Evolutionary conservation across 495 filamentous ascomycete species (phyloP), one percentile per base, ranked within the genome.

Genomic region (Lasiosphaeris hirsuta): DNA sequence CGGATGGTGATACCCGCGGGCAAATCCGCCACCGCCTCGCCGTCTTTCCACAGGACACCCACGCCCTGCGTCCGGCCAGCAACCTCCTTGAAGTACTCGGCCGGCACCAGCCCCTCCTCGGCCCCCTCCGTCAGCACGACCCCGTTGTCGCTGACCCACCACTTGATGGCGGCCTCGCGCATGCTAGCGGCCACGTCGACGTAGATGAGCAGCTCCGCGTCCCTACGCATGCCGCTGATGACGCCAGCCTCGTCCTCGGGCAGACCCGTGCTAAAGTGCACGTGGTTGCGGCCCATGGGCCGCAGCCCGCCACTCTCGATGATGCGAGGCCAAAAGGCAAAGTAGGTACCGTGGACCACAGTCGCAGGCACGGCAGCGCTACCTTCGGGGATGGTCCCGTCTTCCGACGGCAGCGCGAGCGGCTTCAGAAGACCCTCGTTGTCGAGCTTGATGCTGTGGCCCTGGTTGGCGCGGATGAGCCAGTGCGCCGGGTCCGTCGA

Each of bases 381-480:
- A 0, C 60, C 62, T 1, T 59, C 51, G 17, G 63, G 61, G 5
- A 58, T 17, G 2, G 34, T 10, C 10, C 44, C 49, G 10, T 7
- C 18, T 4, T 83, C 78, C 2, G 60, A 65, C 15, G 72, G 71
- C 18, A 71, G 69, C 17, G 73, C 86, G 61, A 97, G 70, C 10
- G 85, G 84, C 14, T 77, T 81, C 11, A 94, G 84, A 13, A 95
- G 79, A 0, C 79, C 78, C 19, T 85, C 83, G 30, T 82, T 81
- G 18, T 87, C 84, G 42, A 98, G 72, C 46, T 76, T 78, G 69
- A 92, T 83, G 63, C 77, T 82, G 75, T 97, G 94, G 47, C 94
- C 94, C 75, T 98, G 94, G 59, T 90, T 94, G 1, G 94, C 94
- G 65, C 94, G 92, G 76, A 98, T 96, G 11, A 96, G 76, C 77